Percentiles rank a stretch among this genome's conserved stretches.
Evolutionary conservation across 164 flowering plant genomes (phyloP).

Genomic region (Stephania japonica): DNA sequence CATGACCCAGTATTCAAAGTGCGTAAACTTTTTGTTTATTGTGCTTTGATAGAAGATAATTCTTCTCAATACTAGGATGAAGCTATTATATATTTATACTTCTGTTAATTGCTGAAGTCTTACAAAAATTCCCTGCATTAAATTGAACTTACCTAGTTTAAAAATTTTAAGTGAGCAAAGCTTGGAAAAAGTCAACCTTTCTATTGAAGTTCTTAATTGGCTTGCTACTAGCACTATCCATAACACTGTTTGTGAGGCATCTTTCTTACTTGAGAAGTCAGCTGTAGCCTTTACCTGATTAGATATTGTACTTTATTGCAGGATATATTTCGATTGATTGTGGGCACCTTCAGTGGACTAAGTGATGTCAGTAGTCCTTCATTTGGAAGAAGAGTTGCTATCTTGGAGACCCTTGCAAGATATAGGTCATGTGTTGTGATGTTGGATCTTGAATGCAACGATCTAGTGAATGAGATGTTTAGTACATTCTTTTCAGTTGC

Average conservation of each 20-base stretch:
- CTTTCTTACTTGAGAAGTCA: background rate
- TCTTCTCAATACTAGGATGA: no score
- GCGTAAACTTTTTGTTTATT: no score
- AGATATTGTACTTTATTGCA: constrained; percentile 30
- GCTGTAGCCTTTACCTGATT: constrained; percentile 10
- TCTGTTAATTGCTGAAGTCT: no score
- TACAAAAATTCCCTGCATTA: no score
- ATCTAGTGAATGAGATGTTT: constrained; percentile 84
- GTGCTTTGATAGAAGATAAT: no score
- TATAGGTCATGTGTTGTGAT: constrained; percentile 96
- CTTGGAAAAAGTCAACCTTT: no score
- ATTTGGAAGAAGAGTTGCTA: constrained; percentile 83
- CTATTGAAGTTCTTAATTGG: background rate
- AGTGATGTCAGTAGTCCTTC: constrained; percentile 71
- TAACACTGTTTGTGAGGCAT: background rate
- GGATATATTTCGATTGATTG: constrained; percentile 85
- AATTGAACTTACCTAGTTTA: no score
- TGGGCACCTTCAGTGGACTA: constrained; percentile 75
- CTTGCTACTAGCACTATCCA: background rate
- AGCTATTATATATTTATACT: no score
- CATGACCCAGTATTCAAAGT: no score
- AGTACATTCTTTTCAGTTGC: constrained; percentile 69
- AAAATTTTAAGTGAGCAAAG: no score
- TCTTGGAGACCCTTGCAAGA: constrained; percentile 91
- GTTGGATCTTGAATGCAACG: constrained; percentile 96